These are phyloP conservation scores for Citrus glauca DNA, from an alignment of 345 rosid species.

Conservation along the genomic window DNA sequence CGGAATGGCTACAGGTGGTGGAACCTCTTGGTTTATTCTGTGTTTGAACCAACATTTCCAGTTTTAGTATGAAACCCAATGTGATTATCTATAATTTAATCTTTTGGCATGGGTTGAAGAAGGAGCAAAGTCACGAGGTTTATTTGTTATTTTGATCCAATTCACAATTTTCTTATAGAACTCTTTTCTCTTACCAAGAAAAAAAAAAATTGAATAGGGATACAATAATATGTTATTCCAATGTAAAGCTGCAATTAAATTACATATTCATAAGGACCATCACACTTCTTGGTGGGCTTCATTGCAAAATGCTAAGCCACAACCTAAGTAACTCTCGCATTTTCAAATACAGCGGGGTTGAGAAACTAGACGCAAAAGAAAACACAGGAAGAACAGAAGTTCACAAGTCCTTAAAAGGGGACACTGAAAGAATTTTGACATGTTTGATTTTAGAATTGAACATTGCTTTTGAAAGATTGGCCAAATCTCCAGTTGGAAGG, in stretches of 20 bases:
- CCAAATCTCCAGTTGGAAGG: slow-evolving; percentile 67
- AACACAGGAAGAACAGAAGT: neutral
- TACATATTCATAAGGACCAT: neutral
- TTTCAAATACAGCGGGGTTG: neutral
- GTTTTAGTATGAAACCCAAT: neutral
- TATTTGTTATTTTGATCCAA: neutral
- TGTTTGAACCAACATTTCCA: neutral
- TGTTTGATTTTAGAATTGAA: slow-evolving; percentile 38
- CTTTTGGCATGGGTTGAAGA: neutral
- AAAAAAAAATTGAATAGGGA: neutral
- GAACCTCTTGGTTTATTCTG: neutral
- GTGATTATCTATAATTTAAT: neutral
- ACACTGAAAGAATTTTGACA: neutral
- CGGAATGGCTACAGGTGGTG: neutral
- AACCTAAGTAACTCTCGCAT: neutral
- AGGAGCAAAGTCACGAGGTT: neutral
- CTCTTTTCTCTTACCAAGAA: neutral
- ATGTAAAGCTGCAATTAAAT: neutral
- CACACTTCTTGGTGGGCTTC: slow-evolving; percentile 24
- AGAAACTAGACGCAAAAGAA: neutral
- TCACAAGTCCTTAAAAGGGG: neutral
- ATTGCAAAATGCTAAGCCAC: slow-evolving; percentile 27
- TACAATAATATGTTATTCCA: neutral
- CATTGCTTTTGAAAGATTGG: slow-evolving; percentile 55
- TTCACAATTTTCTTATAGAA: neutral